Percentiles rank a stretch among this genome's conserved stretches.
Conservation (phyloP, 352 stramenopile species). For the Phytopythium oedochilum region DNA sequence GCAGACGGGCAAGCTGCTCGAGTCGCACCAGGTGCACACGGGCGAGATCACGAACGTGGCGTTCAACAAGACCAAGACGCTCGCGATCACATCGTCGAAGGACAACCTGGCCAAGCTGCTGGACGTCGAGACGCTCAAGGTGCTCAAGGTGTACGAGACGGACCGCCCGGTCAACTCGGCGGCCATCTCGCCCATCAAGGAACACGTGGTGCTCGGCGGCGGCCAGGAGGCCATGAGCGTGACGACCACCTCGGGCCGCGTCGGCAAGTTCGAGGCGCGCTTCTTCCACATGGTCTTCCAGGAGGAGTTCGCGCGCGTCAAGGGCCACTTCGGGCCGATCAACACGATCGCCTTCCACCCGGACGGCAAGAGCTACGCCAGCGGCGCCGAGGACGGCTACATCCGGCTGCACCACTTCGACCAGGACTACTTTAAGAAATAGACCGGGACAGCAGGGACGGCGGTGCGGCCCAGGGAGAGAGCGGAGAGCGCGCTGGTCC, state of each 20-base stretch:
- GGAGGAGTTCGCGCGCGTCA: conserved; percentile 98
- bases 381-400: conserved; percentile 98
- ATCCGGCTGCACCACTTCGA: conserved; percentile 98
- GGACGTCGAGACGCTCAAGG: conserved; percentile 93
- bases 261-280: conserved; percentile 93
- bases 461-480: no score
- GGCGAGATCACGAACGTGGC: conserved; percentile 96
- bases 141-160: conserved; percentile 98
- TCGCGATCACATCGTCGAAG: conserved; percentile 96
- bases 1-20: conserved; percentile 57
- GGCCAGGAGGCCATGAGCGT: conserved; percentile 99
- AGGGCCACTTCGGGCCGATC: conserved; percentile 99
- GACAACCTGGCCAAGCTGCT: conserved; percentile 97
- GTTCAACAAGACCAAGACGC: conserved; percentile 96
- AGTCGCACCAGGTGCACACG: conserved; percentile 89
- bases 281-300: conserved; percentile 99
- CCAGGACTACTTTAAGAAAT: conserved; percentile 94
- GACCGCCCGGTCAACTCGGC: conserved; percentile 98
- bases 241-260: conserved; percentile 92
- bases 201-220: conserved; percentile 95
- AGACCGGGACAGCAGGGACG: no score
- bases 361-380: conserved; percentile 98
- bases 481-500: not conserved
- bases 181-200: conserved; percentile 96
- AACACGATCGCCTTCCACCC: conserved; percentile 99